These are phyloP conservation scores for Sporothrix dimorphospora DNA, from an alignment of 2,329 filamentous ascomycete species.

Conservation along the genomic window DNA sequence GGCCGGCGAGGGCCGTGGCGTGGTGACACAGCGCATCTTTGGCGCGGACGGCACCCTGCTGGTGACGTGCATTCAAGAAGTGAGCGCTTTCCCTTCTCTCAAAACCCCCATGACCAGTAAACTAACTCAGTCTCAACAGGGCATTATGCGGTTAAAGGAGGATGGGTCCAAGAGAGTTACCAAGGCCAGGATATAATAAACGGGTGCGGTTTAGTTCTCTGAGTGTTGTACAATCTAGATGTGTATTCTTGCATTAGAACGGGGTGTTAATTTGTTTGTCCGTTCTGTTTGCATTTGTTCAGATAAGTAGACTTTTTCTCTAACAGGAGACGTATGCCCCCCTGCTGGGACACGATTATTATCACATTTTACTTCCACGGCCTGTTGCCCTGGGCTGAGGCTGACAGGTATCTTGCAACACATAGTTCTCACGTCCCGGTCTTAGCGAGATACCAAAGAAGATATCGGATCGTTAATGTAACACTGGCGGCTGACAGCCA, in stretches of 20 bases:
- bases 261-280: neutral
- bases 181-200: slow-evolving; percentile 23
- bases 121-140: slow-evolving; percentile 41
- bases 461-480: neutral
- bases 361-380: neutral
- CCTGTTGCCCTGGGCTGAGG: neutral
- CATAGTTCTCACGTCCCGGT: neutral
- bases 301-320: neutral
- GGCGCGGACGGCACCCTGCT: slow-evolving; percentile 70
- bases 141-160: slow-evolving; percentile 40
- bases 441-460: neutral
- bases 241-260: neutral
- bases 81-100: neutral
- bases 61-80: slow-evolving; percentile 78
- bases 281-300: neutral
- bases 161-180: neutral
- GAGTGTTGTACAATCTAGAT: neutral
- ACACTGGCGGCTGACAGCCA: neutral
- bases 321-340: neutral
- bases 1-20: slow-evolving; percentile 74
- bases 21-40: slow-evolving; percentile 77
- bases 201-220: too few species aligned
- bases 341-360: neutral
- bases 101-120: neutral
- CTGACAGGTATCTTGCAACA: neutral